These are phyloP conservation scores for Gnomoniopsis smithogilvyi DNA, from an alignment of 2,329 filamentous ascomycete species.

Conservation along the genomic window DNA sequence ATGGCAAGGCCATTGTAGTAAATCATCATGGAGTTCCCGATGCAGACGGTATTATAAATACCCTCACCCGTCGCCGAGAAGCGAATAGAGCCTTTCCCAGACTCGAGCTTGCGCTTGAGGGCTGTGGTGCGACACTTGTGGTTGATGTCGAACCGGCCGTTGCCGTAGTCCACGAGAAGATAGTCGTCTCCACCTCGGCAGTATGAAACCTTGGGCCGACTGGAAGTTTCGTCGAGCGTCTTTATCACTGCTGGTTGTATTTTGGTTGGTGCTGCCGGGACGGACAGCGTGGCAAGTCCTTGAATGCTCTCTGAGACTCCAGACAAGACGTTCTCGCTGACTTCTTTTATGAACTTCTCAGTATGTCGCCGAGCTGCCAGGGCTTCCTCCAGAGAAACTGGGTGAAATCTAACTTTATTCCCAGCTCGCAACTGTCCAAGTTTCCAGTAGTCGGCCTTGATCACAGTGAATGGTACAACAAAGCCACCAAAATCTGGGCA, in stretches of 20 bases:
- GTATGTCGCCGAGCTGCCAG: constrained; percentile 39
- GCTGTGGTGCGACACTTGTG: constrained; percentile 53
- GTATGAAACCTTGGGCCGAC: constrained; percentile 37
- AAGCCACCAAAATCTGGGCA: constrained; percentile 61
- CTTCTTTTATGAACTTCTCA: constrained; percentile 37
- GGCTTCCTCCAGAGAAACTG: constrained; percentile 50
- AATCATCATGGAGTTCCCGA: constrained; percentile 40
- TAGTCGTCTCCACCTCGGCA: constrained; percentile 46
- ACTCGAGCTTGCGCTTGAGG: constrained; percentile 43
- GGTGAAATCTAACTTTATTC: constrained; percentile 47
- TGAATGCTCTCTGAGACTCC: background rate
- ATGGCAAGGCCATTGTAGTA: constrained; percentile 42
- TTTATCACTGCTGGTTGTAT: constrained; percentile 9
- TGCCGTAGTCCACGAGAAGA: constrained; percentile 55
- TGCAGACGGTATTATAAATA: constrained; percentile 49
- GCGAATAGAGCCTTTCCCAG: constrained; percentile 29
- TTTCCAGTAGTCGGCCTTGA: constrained; percentile 58
- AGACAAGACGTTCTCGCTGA: background rate
- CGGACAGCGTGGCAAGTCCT: constrained; percentile 3
- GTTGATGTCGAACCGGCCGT: constrained; percentile 54
- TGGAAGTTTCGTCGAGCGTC: constrained; percentile 27
- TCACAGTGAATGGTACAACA: constrained; percentile 51
- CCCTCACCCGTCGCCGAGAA: constrained; percentile 28
- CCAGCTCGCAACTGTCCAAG: constrained; percentile 60
- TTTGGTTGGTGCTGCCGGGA: background rate